A percentile compares a stretch with the other conserved stretches of the same genome.
These are phyloP conservation scores for Fusarium sp. DNA, from an alignment of 2,329 filamentous ascomycete genomes.

Conservation along the genomic window DNA sequence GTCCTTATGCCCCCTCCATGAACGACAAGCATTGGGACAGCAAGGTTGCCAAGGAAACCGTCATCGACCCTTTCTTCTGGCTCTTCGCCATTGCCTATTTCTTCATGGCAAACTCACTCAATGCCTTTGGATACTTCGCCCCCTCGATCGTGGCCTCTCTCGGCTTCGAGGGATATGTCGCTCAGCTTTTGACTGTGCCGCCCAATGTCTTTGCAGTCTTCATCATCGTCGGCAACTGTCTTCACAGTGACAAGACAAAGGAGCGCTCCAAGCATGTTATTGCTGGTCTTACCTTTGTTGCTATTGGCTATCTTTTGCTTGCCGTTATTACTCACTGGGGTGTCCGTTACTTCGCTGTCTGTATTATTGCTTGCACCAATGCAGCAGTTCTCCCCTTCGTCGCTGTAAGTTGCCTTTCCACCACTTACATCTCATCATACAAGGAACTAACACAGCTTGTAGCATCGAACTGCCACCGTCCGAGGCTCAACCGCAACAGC, in stretches of 20 bases:
- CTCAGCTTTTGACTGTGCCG: conserved; percentile 56
- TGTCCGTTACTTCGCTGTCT: conserved; percentile 52
- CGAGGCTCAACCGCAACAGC: conserved; percentile 53
- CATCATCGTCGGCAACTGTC: conserved; percentile 52
- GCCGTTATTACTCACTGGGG: conserved; percentile 51
- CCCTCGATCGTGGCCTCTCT: conserved; percentile 55
- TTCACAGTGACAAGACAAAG: conserved; percentile 52
- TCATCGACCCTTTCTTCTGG: conserved; percentile 55
- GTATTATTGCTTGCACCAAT: conserved; percentile 54
- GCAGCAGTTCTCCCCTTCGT: conserved; percentile 53
- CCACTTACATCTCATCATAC: fast-evolving
- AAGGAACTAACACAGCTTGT: conserved; percentile 6
- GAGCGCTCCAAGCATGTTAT: conserved; percentile 53
- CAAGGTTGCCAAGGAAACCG: conserved; percentile 51
- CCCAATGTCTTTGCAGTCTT: conserved; percentile 57
- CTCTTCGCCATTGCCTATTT: conserved; percentile 52
- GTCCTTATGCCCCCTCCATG: conserved; percentile 53
- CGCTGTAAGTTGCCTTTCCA: conserved; percentile 44
- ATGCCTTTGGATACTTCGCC: conserved; percentile 55
- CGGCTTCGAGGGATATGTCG: conserved; percentile 53
- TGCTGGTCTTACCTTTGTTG: conserved; percentile 49
- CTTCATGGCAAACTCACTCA: conserved; percentile 55
- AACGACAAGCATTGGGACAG: conserved; percentile 54
- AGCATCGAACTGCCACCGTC: conserved; percentile 54
- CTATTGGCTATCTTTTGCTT: conserved; percentile 50